Evolutionary conservation across 805 yeast genomes (phyloP), one percentile per base, ranked within the genome.

Genomic region (Pichia exigua): DNA sequence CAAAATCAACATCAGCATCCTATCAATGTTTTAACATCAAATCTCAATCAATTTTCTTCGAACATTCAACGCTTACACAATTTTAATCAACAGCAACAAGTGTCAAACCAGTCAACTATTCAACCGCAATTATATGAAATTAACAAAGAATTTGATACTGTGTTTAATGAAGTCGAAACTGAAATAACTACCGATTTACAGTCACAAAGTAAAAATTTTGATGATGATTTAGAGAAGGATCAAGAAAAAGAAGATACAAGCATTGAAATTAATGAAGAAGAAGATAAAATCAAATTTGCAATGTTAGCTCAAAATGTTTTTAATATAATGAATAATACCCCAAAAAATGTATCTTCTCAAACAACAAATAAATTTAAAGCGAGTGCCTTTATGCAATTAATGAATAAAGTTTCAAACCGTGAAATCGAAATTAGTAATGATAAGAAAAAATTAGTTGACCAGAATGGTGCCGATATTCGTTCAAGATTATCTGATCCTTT

Each of bases 331-430:
- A 55, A 65, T n/a, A 59, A 61, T 27, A 57, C 67, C 1, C 60
- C 66, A 28, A 47, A 51, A 32, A 48, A 57, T 9, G 55, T 63
- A 1, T 64, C 73, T 15, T 51, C 52, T 4, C 60, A 61, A 15
- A 71, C 75, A 1, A 57, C 62, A 2, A 46, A 52, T 27, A 74
- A 74, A 54, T 73, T 74, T 56, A 64, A 67, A 56, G 67, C 70
- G 47, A 70, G 75, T 10, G 64, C 64, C 18, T 74, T 74, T 49
- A 57, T 74, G 50, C 70, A 71, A 50, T 59, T 74, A 32, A 74
- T 74, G 78, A 58, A 65, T 35, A 61, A 55, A 54, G 71, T 74
- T 10, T 65, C 73, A 18, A 62, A 61, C 15, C 65, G 73, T 46
- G 63, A 71, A 54, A 72, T 74, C 42, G 74, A 71, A 50, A 56